A percentile compares a stretch with the other conserved stretches of the same genome.
Evolutionary conservation across 2,329 filamentous ascomycete genomes (phyloP).

Genomic region (Tolypocladium tundrense): DNA sequence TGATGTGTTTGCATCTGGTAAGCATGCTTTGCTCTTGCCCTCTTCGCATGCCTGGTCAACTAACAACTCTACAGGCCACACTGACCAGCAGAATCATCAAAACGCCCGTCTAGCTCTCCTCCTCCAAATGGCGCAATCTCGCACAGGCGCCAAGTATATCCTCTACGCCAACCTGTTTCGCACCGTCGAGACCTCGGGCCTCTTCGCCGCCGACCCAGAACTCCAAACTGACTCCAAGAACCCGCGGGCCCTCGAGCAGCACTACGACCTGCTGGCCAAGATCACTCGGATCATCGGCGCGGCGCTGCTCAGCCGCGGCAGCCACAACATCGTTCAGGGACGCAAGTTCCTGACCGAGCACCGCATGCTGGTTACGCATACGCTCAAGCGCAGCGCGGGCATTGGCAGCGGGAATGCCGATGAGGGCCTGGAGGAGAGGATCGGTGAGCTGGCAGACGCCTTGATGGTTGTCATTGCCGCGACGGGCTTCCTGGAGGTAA

Average conservation of each 20-base stretch:
- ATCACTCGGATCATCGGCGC: slow-evolving; percentile 75
- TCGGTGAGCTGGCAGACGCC: slow-evolving; percentile 73
- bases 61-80: slow-evolving; percentile 19
- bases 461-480: slow-evolving; percentile 75
- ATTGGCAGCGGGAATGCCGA: slow-evolving; percentile 45
- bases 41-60: background rate
- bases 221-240: slow-evolving; percentile 71
- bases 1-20: slow-evolving; percentile 45
- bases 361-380: slow-evolving; percentile 71
- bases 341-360: slow-evolving; percentile 74
- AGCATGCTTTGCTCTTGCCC: slow-evolving; percentile 11
- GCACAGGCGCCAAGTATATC: slow-evolving; percentile 75
- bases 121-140: slow-evolving; percentile 73
- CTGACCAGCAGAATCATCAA: slow-evolving; percentile 39
- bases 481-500: slow-evolving; percentile 78
- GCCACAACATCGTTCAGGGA: slow-evolving; percentile 73
- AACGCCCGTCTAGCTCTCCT: slow-evolving; percentile 74
- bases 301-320: slow-evolving; percentile 69
- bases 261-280: slow-evolving; percentile 74
- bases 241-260: slow-evolving; percentile 60
- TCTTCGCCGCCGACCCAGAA: slow-evolving; percentile 87
- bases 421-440: slow-evolving; percentile 42
- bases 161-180: slow-evolving; percentile 82
- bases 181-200: slow-evolving; percentile 66
- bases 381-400: slow-evolving; percentile 81